Evolutionary conservation across 352 stramenopile genomes (phyloP).

Genomic region (Pseudoperonospora humuli): DNA sequence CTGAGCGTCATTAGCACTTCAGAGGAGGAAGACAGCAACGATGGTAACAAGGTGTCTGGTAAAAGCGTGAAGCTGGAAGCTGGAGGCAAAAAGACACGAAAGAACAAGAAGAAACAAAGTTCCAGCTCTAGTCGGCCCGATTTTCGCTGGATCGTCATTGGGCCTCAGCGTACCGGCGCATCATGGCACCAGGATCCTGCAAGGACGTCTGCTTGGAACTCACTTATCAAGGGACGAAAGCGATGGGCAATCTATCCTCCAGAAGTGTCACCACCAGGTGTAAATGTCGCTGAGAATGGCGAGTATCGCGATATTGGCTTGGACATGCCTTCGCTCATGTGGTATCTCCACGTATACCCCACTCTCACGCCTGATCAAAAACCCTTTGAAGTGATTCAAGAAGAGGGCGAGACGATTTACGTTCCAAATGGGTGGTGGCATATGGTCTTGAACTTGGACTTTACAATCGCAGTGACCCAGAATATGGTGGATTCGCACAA

Average conservation of each 20-base stretch:
- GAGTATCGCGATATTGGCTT: constrained; percentile 49
- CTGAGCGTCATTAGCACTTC: constrained; percentile 29
- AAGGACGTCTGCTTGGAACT: constrained; percentile 94
- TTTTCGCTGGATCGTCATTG: constrained; percentile 81
- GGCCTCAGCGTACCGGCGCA: constrained; percentile 80
- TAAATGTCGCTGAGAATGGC: constrained; percentile 45
- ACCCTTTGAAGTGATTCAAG: constrained; percentile 80
- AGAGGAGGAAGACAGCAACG: constrained; percentile 19
- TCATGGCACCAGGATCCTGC: constrained; percentile 94
- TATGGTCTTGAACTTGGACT: constrained; percentile 92
- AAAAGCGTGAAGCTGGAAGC: constrained; percentile 26
- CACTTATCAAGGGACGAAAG: constrained; percentile 90
- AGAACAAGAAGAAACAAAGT: constrained; percentile 32
- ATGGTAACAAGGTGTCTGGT: constrained; percentile 1
- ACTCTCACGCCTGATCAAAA: constrained; percentile 64
- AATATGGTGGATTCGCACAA: constrained; percentile 92
- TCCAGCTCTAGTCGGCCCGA: constrained; percentile 40
- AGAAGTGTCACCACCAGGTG: constrained; percentile 57
- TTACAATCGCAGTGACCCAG: constrained; percentile 93
- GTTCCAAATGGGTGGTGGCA: constrained; percentile 98
- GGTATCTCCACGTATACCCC: constrained; percentile 83
- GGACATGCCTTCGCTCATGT: constrained; percentile 75
- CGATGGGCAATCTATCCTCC: constrained; percentile 94
- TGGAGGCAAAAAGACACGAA: constrained; percentile 31
- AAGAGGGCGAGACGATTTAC: constrained; percentile 94